Evolutionary conservation across 768 basidiomycete species (phyloP), one percentile per base, ranked within the genome.

Genomic region (Cubamyces lactineus): DNA sequence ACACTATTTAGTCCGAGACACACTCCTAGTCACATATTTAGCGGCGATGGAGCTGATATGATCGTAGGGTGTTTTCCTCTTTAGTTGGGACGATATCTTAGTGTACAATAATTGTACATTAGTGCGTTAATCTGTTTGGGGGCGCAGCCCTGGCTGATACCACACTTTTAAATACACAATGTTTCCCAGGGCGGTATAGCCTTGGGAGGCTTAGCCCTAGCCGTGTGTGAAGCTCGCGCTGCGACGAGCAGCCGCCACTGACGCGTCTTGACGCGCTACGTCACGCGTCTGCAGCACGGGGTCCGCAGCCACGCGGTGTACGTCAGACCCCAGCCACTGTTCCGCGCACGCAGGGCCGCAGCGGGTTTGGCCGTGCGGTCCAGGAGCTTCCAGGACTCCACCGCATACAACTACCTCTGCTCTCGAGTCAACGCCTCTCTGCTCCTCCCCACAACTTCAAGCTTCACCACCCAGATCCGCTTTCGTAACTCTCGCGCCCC

Each of bases 1-100:
- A 5, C 19, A 16, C 59, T 16, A 9, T 17, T 8, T 16, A 75
- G 74, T 72, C 41, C 67, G 70, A 28, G 72, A 74, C 23, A 63
- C 66, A 21, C 70, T 74, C 15, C 54, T 69, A 17, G 64, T 64
- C 0, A 65, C 59, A 24, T 61, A 66, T 15, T 63, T 74, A 8
- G 58, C 49, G 13, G 58, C 61, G 2, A 68, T 71, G 12, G 68
- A 70, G 34, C 45, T 72, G 17, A 59, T 73, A 40, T 73, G 60
- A 68, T 12, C 34, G 11, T 34, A 34, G 5, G 6, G 11, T 34
- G 34, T 4, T 34, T 34, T 11, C 34, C 34, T 34, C 11, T 9
- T 34, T 54, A 9, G 3, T 6, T 42, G 21, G n/a, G 53, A 42
- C 24, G 13, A 17, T 39, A 17, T 57, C 21, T 48, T 17, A 28